Evolutionary conservation across 805 yeast genomes (phyloP).

Genomic region (Yamadazyma olivae): DNA sequence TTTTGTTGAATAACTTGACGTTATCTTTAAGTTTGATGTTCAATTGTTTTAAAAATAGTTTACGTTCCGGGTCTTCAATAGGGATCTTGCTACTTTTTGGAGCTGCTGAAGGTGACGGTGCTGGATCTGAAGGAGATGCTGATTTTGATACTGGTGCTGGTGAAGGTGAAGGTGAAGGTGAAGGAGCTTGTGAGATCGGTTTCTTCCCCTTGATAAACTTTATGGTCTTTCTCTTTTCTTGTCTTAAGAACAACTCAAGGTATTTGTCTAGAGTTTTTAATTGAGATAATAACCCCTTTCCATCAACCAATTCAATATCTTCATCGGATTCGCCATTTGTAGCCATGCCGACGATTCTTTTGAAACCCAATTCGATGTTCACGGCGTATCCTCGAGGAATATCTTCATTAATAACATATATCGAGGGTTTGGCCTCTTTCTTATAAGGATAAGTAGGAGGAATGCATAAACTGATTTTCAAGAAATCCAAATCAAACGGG

Average conservation of each 20-base stretch:
- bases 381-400: constrained; percentile 67
- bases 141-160: neutral
- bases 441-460: constrained; percentile 54
- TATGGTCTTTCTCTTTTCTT: constrained; percentile 59
- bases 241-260: constrained; percentile 55
- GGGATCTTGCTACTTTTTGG: neutral
- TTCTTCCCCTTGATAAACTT: constrained; percentile 47
- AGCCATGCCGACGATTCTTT: constrained; percentile 27
- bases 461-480: constrained; percentile 51
- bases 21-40: constrained; percentile 21
- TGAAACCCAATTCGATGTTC: constrained; percentile 67
- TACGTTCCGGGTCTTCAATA: constrained; percentile 10
- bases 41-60: constrained; percentile 22
- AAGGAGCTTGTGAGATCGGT: constrained; percentile 5
- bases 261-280: constrained; percentile 53
- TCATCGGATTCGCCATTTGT: constrained; percentile 11
- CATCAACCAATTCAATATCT: constrained; percentile 36
- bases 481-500: constrained; percentile 57
- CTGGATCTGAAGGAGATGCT: neutral
- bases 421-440: constrained; percentile 40
- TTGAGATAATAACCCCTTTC: constrained; percentile 53
- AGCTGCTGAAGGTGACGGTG: neutral
- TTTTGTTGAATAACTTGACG: constrained; percentile 26
- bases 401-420: constrained; percentile 60
- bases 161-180: constrained; percentile 1